These are phyloP conservation scores for Arbutus unedo DNA, from an alignment of 148 eudicot genomes.

Conservation along the genomic window DNA sequence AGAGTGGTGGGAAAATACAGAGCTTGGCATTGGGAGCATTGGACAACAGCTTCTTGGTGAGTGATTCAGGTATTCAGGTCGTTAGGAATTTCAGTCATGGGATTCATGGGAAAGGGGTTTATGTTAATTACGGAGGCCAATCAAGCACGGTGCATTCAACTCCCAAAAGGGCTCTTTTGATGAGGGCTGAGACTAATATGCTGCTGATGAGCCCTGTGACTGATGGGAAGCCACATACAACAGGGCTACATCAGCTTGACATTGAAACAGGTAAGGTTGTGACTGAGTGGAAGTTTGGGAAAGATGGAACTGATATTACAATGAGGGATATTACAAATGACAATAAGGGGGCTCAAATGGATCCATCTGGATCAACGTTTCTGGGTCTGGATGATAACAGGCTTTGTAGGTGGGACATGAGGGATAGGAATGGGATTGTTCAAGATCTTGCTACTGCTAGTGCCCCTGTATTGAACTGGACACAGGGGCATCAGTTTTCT, in stretches of 20 bases:
- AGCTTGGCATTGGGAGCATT: conserved; percentile 74
- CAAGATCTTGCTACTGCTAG: conserved; percentile 44
- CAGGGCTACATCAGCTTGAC: conserved; percentile 69
- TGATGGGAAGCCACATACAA: conserved; percentile 56
- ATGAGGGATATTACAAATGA: conserved; percentile 82
- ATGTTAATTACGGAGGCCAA: conserved; percentile 37
- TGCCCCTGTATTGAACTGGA: conserved; percentile 67
- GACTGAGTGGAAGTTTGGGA: conserved; percentile 72
- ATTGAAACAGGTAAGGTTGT: conserved; percentile 73
- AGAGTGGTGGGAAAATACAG: conserved; percentile 46
- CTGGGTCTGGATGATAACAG: conserved; percentile 78
- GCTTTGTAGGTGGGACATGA: conserved; percentile 81
- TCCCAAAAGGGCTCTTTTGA: conserved; percentile 58
- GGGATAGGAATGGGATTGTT: conserved; percentile 60
- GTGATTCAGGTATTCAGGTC: conserved; percentile 59
- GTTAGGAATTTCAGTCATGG: conserved; percentile 73
- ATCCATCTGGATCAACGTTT: conserved; percentile 71
- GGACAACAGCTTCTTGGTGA: conserved; percentile 70
- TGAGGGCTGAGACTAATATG: conserved; percentile 79
- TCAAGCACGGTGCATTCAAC: conserved; percentile 32
- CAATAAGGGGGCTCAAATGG: conserved; percentile 63
- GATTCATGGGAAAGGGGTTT: conserved; percentile 73
- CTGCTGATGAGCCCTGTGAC: conserved; percentile 58
- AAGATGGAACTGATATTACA: conserved; percentile 66
- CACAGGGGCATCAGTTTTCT: conserved; percentile 72